Percentiles rank a stretch among this genome's conserved stretches.
These are phyloP conservation scores for Ilyonectria robusta DNA, from an alignment of 2,329 filamentous ascomycete species.

Conservation along the genomic window DNA sequence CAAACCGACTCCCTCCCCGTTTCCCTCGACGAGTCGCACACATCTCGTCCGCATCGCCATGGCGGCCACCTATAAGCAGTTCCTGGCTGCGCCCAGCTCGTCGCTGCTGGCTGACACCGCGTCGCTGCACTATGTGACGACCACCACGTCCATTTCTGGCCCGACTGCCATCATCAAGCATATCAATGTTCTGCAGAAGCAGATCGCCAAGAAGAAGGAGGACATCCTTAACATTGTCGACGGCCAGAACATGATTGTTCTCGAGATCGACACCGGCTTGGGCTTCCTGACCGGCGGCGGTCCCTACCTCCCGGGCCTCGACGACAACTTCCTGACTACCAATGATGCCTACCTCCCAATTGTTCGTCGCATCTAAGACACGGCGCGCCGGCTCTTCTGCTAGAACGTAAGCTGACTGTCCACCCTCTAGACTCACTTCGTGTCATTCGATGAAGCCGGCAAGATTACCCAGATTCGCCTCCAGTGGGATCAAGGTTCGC, in stretches of 20 bases:
- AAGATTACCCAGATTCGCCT: conserved; percentile 91
- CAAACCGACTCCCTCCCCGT: conserved; percentile 19
- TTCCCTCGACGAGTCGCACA: conserved; percentile 33
- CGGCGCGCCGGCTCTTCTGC: conserved; percentile 3
- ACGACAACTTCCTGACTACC: conserved; percentile 94
- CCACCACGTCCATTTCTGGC: conserved; percentile 81
- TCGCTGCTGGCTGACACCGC: conserved; percentile 75
- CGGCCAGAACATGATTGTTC: conserved; percentile 78
- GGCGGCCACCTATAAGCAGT: conserved; percentile 76
- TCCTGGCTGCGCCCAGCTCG: conserved; percentile 76
- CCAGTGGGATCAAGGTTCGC: conserved; percentile 94
- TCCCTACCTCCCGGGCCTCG: conserved; percentile 87
- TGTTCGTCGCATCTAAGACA: conserved; percentile 67
- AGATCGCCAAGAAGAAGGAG: conserved; percentile 87
- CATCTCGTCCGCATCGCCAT: conserved; percentile 49
- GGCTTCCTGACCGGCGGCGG: conserved; percentile 88
- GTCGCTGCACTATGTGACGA: conserved; percentile 90
- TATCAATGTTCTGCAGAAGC: conserved; percentile 77
- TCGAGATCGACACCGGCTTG: conserved; percentile 86
- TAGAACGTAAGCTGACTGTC: conserved; percentile 28
- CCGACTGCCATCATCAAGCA: conserved; percentile 87
- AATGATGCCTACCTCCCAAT: conserved; percentile 83
- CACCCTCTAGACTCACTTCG: conserved; percentile 81
- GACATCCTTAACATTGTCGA: conserved; percentile 83
- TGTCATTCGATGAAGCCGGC: conserved; percentile 81